Conservation (phyloP, 1,284 basidiomycete species). For the Inonotus hispidus region DNA sequence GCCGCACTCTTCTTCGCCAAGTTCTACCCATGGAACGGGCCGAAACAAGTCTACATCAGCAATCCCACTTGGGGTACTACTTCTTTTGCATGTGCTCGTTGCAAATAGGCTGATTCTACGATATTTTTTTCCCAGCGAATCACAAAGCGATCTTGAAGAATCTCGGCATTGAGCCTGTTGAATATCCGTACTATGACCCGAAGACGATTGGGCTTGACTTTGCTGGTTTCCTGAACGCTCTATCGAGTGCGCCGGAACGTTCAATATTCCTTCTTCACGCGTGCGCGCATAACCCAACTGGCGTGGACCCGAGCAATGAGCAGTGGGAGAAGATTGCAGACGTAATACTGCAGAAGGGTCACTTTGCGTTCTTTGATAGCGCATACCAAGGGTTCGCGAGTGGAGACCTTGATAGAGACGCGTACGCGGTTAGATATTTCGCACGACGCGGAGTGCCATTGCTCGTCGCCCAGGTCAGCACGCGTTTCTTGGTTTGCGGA, state of each 20-base stretch:
- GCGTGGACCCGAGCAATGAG: slow-evolving; percentile 86
- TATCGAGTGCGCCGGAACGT: slow-evolving; percentile 60
- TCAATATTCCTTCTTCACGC: slow-evolving; percentile 91
- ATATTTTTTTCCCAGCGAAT: slow-evolving; percentile 53
- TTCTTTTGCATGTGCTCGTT: slow-evolving; percentile 22
- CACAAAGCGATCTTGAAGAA: slow-evolving; percentile 88
- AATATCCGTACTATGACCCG: slow-evolving; percentile 90
- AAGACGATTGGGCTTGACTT: slow-evolving; percentile 88
- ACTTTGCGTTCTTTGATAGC: slow-evolving; percentile 92
- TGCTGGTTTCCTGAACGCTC: slow-evolving; percentile 61
- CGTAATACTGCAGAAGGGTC: slow-evolving; percentile 68
- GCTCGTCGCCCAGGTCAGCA: slow-evolving; percentile 78
- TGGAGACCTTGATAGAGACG: slow-evolving; percentile 75
- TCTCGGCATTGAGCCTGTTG: slow-evolving; percentile 73
- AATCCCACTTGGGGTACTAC: slow-evolving; percentile 87
- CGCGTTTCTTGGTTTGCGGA: neutral
- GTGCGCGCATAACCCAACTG: slow-evolving; percentile 95
- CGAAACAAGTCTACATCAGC: slow-evolving; percentile 73
- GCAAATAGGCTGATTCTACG: neutral
- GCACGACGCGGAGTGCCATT: slow-evolving; percentile 68
- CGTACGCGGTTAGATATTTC: slow-evolving; percentile 75
- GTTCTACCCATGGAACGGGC: slow-evolving; percentile 73
- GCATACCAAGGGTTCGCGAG: slow-evolving; percentile 95
- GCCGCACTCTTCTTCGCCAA: slow-evolving; percentile 84
- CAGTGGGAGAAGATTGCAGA: slow-evolving; percentile 86